Conservation (phyloP, 2,329 filamentous ascomycete species). For the Colletotrichum siamense region DNA sequence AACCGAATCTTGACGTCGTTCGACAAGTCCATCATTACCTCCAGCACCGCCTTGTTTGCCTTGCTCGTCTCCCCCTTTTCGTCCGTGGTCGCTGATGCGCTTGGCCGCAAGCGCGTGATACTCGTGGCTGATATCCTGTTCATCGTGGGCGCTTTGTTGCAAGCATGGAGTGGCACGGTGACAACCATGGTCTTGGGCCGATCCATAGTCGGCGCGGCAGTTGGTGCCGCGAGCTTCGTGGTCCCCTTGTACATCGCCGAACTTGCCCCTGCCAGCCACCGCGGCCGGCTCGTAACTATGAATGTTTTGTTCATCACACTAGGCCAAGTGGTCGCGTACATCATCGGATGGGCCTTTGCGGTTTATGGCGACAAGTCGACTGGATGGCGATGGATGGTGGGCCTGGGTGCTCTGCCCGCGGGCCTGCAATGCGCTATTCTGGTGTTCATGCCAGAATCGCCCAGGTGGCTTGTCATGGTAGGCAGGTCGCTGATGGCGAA, state of each 20-base stretch:
- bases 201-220: slow-evolving; percentile 72
- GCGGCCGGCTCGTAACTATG: slow-evolving; percentile 83
- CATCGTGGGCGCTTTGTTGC: slow-evolving; percentile 68
- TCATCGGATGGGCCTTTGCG: slow-evolving; percentile 79
- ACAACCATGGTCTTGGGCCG: slow-evolving; percentile 70
- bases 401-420: slow-evolving; percentile 80
- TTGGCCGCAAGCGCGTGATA: slow-evolving; percentile 68
- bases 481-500: slow-evolving; percentile 68
- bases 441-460: slow-evolving; percentile 82
- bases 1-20: slow-evolving; percentile 61
- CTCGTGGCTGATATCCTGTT: slow-evolving; percentile 72
- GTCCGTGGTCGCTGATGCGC: slow-evolving; percentile 65
- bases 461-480: slow-evolving; percentile 81
- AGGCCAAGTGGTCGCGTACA: slow-evolving; percentile 88
- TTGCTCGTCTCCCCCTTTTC: slow-evolving; percentile 68
- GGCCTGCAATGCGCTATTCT: slow-evolving; percentile 73
- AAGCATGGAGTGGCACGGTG: slow-evolving; percentile 65
- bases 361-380: slow-evolving; percentile 53
- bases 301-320: slow-evolving; percentile 84
- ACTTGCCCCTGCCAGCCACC: slow-evolving; percentile 75
- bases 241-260: slow-evolving; percentile 90
- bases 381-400: slow-evolving; percentile 93
- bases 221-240: slow-evolving; percentile 81
- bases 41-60: slow-evolving; percentile 71
- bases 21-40: slow-evolving; percentile 75